Evolutionary conservation across 441 rosid genomes (phyloP).

Genomic region (Jatropha podagrica): DNA sequence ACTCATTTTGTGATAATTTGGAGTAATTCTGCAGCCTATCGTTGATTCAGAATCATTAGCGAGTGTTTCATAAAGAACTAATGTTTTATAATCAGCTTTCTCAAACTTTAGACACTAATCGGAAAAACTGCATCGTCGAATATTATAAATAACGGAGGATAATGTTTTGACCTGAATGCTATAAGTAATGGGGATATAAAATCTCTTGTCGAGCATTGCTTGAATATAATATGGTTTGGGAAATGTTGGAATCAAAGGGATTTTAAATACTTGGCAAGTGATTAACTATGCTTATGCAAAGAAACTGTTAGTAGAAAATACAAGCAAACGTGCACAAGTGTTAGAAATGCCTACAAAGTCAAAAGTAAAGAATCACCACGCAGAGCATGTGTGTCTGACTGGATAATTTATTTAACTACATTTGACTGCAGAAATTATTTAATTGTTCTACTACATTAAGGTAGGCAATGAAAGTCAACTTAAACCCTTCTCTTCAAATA

Average conservation of each 20-base stretch:
- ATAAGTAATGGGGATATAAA: too few species aligned
- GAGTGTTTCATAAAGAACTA: background rate
- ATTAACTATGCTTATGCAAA: too few species aligned
- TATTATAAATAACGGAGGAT: too few species aligned
- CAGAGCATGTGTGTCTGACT: background rate
- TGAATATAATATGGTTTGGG: too few species aligned
- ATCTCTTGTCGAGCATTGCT: too few species aligned
- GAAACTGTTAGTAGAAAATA: background rate
- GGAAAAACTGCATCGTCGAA: too few species aligned
- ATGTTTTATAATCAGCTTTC: too few species aligned
- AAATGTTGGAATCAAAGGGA: too few species aligned
- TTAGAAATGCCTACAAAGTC: background rate
- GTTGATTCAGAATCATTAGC: background rate
- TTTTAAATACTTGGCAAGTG: too few species aligned
- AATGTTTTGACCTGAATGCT: too few species aligned
- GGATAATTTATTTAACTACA: background rate
- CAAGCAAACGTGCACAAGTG: background rate
- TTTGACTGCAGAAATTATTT: too few species aligned
- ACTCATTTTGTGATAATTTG: background rate
- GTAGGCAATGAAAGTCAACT: slow-evolving; percentile 1
- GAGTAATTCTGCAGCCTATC: background rate
- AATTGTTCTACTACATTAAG: background rate
- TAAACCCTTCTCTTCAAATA: background rate
- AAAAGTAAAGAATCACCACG: background rate
- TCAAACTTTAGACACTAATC: too few species aligned